Conservation (phyloP, 139 green algal genomes). For the Picochlorum sp. region DNA sequence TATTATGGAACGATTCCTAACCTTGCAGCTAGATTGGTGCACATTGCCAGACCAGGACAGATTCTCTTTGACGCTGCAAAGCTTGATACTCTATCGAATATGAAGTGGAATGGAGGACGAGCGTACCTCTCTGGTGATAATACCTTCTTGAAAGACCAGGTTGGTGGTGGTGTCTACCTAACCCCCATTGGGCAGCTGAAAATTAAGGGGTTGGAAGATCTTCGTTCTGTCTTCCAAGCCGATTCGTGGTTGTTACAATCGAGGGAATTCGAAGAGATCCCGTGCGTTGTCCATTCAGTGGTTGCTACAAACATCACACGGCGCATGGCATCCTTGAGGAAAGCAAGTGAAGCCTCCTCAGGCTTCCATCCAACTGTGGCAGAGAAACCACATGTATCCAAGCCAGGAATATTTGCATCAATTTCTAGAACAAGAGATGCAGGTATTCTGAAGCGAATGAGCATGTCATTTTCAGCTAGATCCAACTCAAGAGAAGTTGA, state of each 20-base stretch:
- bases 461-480: no score
- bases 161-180: conserved; percentile 23
- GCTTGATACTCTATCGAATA: neutral
- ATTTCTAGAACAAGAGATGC: neutral
- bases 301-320: neutral
- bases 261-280: conserved; percentile 8
- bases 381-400: neutral
- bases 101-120: neutral
- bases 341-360: conserved; percentile 7
- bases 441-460: neutral
- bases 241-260: conserved; percentile 15
- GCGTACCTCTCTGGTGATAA: neutral
- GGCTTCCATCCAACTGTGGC: neutral
- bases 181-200: conserved; percentile 34
- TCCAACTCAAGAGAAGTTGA: neutral
- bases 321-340: conserved; percentile 5
- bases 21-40: conserved; percentile 57
- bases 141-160: neutral
- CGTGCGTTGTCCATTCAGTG: neutral
- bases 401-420: neutral
- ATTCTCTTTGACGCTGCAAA: conserved; percentile 43
- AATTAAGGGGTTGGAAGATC: conserved; percentile 44
- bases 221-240: conserved; percentile 39
- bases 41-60: conserved; percentile 59
- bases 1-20: conserved; percentile 77